phyloP scores from a whole-genome alignment of 2,329 filamentous ascomycete genomes.

The Akanthomyces uredinophilus region DNA sequence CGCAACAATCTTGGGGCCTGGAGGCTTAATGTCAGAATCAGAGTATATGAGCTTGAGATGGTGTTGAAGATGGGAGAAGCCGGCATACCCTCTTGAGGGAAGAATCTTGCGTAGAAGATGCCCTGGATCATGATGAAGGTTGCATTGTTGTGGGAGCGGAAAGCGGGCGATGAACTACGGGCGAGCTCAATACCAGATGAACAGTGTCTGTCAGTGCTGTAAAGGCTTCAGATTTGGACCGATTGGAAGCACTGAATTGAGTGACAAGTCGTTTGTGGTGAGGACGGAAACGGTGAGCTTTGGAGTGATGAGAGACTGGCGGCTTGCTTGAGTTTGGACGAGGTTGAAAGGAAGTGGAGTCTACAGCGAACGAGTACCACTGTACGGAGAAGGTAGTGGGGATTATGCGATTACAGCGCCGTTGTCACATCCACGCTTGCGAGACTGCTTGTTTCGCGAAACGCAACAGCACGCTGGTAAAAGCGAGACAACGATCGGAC shows the following conservation, averaged over 20 bases:
- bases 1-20: conserved; percentile 58
- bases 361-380: no score
- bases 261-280: background rate
- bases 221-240: background rate
- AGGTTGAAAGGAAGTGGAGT: background rate
- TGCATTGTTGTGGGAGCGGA: conserved; percentile 9
- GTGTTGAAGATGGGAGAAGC: background rate
- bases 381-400: no score
- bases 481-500: no score
- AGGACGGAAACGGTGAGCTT: background rate
- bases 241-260: background rate
- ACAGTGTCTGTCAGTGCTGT: background rate
- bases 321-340: background rate
- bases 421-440: background rate
- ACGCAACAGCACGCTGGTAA: no score
- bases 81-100: conserved; percentile 55
- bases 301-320: background rate
- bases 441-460: no score
- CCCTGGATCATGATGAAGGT: conserved; percentile 55
- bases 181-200: background rate
- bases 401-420: background rate
- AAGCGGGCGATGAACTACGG: background rate
- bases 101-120: conserved; percentile 66
- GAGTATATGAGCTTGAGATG: background rate
- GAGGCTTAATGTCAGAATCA: background rate